Conservation (phyloP, 805 yeast genomes). For the Sugiyamaella smithiae region DNA sequence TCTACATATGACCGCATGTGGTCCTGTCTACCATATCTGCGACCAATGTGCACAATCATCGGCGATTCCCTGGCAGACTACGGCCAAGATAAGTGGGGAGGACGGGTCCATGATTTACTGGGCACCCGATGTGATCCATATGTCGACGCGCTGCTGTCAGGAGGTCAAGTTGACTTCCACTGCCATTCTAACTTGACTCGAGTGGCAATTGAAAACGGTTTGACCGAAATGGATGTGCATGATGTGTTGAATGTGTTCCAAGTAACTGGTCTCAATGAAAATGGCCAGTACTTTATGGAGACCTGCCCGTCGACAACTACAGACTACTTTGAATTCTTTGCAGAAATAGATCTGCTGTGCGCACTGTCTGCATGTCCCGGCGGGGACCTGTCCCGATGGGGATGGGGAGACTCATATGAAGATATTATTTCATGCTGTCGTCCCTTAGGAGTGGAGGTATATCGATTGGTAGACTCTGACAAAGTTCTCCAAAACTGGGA, state of each 20-base stretch:
- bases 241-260: slow-evolving; percentile 69
- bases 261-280: slow-evolving; percentile 62
- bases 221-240: slow-evolving; percentile 64
- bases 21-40: slow-evolving; percentile 62
- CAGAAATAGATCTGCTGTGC: slow-evolving; percentile 61
- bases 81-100: slow-evolving; percentile 62
- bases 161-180: slow-evolving; percentile 63
- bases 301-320: slow-evolving; percentile 59
- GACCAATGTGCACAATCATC: slow-evolving; percentile 63
- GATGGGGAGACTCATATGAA: slow-evolving; percentile 61
- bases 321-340: slow-evolving; percentile 65
- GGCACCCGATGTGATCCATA: slow-evolving; percentile 72
- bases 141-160: slow-evolving; percentile 60
- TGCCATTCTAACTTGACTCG: slow-evolving; percentile 64
- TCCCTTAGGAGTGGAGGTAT: slow-evolving; percentile 62
- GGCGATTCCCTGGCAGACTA: slow-evolving; percentile 55
- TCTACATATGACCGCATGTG: slow-evolving; percentile 59
- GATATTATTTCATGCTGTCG: slow-evolving; percentile 61
- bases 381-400: slow-evolving; percentile 66
- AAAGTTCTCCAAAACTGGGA: slow-evolving; percentile 48
- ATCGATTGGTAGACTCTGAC: slow-evolving; percentile 47
- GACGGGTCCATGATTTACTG: slow-evolving; percentile 60
- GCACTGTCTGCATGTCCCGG: slow-evolving; percentile 71
- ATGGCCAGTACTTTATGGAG: slow-evolving; percentile 69
- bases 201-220: slow-evolving; percentile 57